Base-by-base conservation (phyloP, 164 flowering plant genomes). In the Protea cynaroides region DNA sequence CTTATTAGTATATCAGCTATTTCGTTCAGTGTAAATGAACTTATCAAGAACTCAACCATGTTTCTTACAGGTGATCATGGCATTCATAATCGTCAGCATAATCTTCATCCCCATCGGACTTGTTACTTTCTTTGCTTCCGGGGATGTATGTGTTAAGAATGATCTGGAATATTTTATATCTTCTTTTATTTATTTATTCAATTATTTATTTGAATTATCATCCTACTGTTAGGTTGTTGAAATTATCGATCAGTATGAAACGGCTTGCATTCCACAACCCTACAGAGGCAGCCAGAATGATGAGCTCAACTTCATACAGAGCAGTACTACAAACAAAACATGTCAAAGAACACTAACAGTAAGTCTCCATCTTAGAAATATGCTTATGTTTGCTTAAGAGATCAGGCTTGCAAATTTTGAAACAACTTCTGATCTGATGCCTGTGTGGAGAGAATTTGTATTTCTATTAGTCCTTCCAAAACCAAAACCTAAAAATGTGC, bases 91-190 rank as follows among this genome's bases (percentile, higher is more conserved):
- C 53, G 80, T 94, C 23, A 76, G 86, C 77, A 53, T 88, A 38
- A 65, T 91, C 63, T 94, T 90, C 70, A 74, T 94, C 66, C 97
- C 99, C 50, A 84, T 94, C 58, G 99, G 99, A 58, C 77, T 91
- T 72, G 88, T 74, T 68, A 77, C 96, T 60, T 62, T 94, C 56
- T 80, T 84, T 70, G 97, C 96, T 62, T 91, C 97, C 17, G 82
- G 80, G 4, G 85, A 87, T 81, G 99, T 94, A 89, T 53, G 90
- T 62, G 68, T 25, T 44, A 36, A 51, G 10, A 10, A 14, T 53
- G 23, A 59, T 59, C n/a, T 50, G n/a, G 37, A 4, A 14, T 22
- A 54, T 38, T 55, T 22, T 52, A 19, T 29, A 14, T 51, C 57
- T 22, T 47, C 1, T 8, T 40, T 8, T 40, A 40, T 40, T 40